These are phyloP conservation scores for Fusarium sp. DNA, from an alignment of 2,329 filamentous ascomycete species.

Conservation along the genomic window DNA sequence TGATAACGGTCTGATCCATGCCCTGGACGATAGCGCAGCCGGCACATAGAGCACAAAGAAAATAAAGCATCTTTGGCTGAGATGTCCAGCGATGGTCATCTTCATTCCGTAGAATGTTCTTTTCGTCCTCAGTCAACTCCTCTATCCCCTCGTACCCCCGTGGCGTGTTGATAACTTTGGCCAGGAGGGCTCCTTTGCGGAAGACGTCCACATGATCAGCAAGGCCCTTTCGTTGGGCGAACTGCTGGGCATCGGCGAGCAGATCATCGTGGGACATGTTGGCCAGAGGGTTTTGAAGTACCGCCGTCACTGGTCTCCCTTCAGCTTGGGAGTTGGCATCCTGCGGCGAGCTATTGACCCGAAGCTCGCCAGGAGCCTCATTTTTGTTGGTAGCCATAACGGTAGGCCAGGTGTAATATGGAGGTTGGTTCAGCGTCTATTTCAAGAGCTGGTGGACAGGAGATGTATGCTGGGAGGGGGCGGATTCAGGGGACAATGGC, in stretches of 20 bases:
- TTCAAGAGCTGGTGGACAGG: too few species aligned
- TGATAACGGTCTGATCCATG: slow-evolving; percentile 72
- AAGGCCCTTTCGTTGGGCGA: slow-evolving; percentile 53
- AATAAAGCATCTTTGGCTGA: slow-evolving; percentile 56
- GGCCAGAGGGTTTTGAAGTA: slow-evolving; percentile 39
- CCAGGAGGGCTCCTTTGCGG: slow-evolving; percentile 51
- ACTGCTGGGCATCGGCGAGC: slow-evolving; percentile 30
- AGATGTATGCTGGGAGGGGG: not conserved
- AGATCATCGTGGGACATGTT: slow-evolving; percentile 33
- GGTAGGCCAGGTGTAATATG: too few species aligned
- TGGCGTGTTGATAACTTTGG: slow-evolving; percentile 45
- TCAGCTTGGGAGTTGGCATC: not conserved
- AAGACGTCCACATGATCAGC: slow-evolving; percentile 56
- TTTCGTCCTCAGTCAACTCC: slow-evolving; percentile 50
- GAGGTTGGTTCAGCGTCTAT: not conserved
- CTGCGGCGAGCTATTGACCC: not conserved
- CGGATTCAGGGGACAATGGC: not conserved
- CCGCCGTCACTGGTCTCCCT: slow-evolving; percentile 8
- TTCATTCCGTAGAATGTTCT: slow-evolving; percentile 53
- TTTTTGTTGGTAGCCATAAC: not conserved
- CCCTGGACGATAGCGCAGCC: slow-evolving; percentile 65
- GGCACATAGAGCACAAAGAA: slow-evolving; percentile 62
- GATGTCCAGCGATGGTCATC: slow-evolving; percentile 66
- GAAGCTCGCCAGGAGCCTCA: not conserved
- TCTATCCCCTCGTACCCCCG: slow-evolving; percentile 43